Conservation (phyloP, 2,329 filamentous ascomycete genomes). For the Rasamsonia emersonii region DNA sequence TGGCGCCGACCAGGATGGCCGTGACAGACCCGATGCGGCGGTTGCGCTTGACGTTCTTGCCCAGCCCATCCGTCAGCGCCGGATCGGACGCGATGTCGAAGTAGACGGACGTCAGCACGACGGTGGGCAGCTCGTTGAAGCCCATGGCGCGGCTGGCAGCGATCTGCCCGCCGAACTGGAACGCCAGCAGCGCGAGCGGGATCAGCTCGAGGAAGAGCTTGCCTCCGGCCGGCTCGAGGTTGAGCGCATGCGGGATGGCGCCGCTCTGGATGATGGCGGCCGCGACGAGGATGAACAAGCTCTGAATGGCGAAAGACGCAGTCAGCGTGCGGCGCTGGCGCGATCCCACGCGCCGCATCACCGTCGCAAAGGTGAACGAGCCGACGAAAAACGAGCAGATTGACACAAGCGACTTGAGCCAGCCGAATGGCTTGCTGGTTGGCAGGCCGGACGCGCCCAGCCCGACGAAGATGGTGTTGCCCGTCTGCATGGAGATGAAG, state of each 20-base stretch:
- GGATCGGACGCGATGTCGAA: slow-evolving; percentile 38
- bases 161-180: slow-evolving; percentile 38
- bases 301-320: slow-evolving; percentile 34
- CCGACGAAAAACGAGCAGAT: slow-evolving; percentile 35
- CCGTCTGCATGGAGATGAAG: slow-evolving; percentile 41
- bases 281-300: slow-evolving; percentile 29
- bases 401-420: slow-evolving; percentile 37
- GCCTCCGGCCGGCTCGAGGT: slow-evolving; percentile 15
- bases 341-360: slow-evolving; percentile 28
- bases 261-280: slow-evolving; percentile 31
- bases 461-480: slow-evolving; percentile 41
- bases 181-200: slow-evolving; percentile 35
- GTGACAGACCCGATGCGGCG: slow-evolving; percentile 30
- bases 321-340: slow-evolving; percentile 29
- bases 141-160: slow-evolving; percentile 33
- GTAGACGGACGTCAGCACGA: slow-evolving; percentile 39
- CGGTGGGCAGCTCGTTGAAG: slow-evolving; percentile 38
- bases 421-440: slow-evolving; percentile 30
- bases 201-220: slow-evolving; percentile 32
- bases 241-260: slow-evolving; percentile 26
- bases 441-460: slow-evolving; percentile 36
- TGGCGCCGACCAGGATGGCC: slow-evolving; percentile 30
- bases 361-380: slow-evolving; percentile 30
- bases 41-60: slow-evolving; percentile 31
- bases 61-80: slow-evolving; percentile 23